phyloP scores from a whole-genome alignment of 2,329 filamentous ascomycete species.

The Corinectria fuckeliana region DNA sequence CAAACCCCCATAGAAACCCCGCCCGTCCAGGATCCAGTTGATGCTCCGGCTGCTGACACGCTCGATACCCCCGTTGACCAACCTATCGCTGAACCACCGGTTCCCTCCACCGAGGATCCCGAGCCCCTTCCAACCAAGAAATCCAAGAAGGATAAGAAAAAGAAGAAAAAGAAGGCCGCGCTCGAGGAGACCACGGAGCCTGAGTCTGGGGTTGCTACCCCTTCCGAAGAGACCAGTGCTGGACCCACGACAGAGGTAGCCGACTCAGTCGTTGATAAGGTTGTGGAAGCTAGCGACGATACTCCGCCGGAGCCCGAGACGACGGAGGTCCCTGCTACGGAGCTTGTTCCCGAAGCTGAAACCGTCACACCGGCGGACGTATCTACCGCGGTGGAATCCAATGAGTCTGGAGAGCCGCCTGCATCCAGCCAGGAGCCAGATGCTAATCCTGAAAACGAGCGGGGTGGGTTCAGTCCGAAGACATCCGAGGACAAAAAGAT shows the following conservation, averaged over 20 bases:
- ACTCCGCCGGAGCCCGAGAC: conserved; percentile 25
- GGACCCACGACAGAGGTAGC: conserved; percentile 16
- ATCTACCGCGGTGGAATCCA: conserved; percentile 20
- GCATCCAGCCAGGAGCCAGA: conserved; percentile 33
- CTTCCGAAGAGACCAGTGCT: conserved; percentile 23
- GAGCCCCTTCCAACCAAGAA: conserved; percentile 33
- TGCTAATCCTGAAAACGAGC: conserved; percentile 39
- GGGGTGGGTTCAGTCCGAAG: conserved; percentile 39
- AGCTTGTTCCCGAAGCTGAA: conserved; percentile 19
- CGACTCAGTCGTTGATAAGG: conserved; percentile 16
- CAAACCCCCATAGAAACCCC: conserved; percentile 31
- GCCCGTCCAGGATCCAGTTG: conserved; percentile 27
- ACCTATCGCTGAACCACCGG: conserved; percentile 18
- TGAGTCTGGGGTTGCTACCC: conserved; percentile 23
- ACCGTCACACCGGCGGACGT: conserved; percentile 13
- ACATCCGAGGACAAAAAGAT: conserved; percentile 43
- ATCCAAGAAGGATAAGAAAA: conserved; percentile 46
- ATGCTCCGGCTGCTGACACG: conserved; percentile 20
- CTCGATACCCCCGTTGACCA: conserved; percentile 22
- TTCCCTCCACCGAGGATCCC: conserved; percentile 26
- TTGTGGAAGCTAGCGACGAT: conserved; percentile 21
- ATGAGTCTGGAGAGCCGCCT: conserved; percentile 27
- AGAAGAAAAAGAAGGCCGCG: conserved; percentile 41
- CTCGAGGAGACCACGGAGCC: conserved; percentile 28
- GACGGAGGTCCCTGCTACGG: conserved; percentile 12